phyloP scores from a whole-genome alignment of 176 grass and related monocot genomes.

The Carex kokanica region DNA sequence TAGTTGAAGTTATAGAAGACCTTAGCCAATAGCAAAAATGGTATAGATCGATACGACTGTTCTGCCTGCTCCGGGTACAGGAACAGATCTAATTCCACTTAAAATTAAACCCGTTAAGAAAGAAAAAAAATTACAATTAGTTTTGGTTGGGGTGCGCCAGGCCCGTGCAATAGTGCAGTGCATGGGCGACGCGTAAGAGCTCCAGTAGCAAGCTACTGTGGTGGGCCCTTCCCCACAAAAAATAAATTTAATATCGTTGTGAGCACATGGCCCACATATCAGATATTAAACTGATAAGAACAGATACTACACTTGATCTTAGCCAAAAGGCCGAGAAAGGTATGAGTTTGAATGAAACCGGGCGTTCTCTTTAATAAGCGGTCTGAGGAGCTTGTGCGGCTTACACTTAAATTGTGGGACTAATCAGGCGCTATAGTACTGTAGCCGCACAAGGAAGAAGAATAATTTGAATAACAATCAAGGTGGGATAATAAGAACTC shows the following conservation, averaged over 20 bases:
- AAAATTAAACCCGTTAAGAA: too few relatives aligned
- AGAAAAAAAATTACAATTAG: background rate
- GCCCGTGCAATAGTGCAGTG: background rate
- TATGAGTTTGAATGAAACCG: background rate
- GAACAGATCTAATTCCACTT: too few relatives aligned
- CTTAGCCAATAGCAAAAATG: too few relatives aligned
- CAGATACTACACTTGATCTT: constrained; percentile 31
- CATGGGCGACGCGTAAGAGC: background rate
- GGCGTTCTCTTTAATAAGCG: background rate
- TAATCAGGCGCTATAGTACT: too few relatives aligned
- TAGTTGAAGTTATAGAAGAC: too few relatives aligned
- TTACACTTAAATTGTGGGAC: background rate
- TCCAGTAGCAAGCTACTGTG: constrained; percentile 31
- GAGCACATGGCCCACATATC: constrained; percentile 34
- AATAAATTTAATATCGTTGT: constrained; percentile 72
- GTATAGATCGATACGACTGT: too few relatives aligned
- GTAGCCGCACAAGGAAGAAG: too few relatives aligned
- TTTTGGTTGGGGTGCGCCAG: background rate
- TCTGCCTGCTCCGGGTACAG: too few relatives aligned
- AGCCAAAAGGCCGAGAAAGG: constrained; percentile 25
- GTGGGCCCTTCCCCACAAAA: constrained; percentile 31
- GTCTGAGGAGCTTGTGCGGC: background rate
- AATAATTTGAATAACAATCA: too few relatives aligned
- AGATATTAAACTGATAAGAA: constrained; percentile 84
- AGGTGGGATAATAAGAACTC: too few relatives aligned